A percentile compares a stretch with the other conserved stretches of the same genome.
These are phyloP conservation scores for Lantana camara DNA, from an alignment of 257 asterid species.

Conservation along the genomic window DNA sequence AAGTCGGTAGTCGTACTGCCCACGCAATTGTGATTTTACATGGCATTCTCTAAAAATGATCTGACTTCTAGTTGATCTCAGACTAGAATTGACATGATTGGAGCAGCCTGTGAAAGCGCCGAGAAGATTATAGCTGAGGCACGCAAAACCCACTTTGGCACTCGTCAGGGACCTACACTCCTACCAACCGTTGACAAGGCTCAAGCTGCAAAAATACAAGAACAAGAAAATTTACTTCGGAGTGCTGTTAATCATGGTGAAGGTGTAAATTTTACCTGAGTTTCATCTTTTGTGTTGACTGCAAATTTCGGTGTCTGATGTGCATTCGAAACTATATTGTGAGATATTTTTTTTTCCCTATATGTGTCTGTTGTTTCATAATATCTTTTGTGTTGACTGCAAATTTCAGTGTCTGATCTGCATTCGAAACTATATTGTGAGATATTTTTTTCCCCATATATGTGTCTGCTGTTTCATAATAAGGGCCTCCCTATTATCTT, in stretches of 20 bases:
- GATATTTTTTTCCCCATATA: background rate
- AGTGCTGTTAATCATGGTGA: slow-evolving; percentile 95
- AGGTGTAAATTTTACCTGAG: slow-evolving; percentile 50
- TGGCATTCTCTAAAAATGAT: slow-evolving; percentile 1
- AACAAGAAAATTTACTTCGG: slow-evolving; percentile 88
- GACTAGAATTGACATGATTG: slow-evolving; percentile 89
- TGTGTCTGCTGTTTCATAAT: slow-evolving; percentile 2
- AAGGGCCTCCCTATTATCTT: background rate
- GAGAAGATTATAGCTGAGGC: slow-evolving; percentile 95
- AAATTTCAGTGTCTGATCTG: slow-evolving; percentile 17
- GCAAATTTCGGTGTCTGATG: slow-evolving; percentile 24
- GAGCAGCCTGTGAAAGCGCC: slow-evolving; percentile 95
- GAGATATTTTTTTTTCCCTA: too few species aligned
- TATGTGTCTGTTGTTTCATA: too few species aligned
- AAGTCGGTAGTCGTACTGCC: slow-evolving; percentile 45
- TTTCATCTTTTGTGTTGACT: slow-evolving; percentile 17
- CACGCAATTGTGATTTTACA: background rate
- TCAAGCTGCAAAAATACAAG: slow-evolving; percentile 98
- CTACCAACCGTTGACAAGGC: slow-evolving; percentile 95
- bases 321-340: too few species aligned
- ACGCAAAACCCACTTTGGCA: slow-evolving; percentile 81
- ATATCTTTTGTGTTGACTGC: slow-evolving; percentile 18
- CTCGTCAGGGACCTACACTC: slow-evolving; percentile 88
- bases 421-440: slow-evolving; percentile 6
- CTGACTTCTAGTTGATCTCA: slow-evolving; percentile 36